Evolutionary conservation across 768 basidiomycete species (phyloP), one percentile per base, ranked within the genome.

Genomic region (Kockovaella imperatae): DNA sequence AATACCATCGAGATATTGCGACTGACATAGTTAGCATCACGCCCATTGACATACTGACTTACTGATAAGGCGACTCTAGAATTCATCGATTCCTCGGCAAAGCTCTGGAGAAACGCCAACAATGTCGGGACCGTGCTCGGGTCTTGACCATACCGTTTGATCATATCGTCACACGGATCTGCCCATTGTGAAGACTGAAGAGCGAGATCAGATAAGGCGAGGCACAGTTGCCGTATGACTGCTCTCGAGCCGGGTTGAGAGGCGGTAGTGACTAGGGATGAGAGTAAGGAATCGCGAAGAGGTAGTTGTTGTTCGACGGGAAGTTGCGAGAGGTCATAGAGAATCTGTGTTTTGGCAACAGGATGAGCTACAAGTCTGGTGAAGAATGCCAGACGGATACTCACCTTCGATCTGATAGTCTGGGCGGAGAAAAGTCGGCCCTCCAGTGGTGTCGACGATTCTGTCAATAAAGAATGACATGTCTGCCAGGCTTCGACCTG

Each of bases 401-500:
- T 57, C 53, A 87, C 95, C 78, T 99, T 99, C 41, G 85, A 77
- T 68, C 91, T 78, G 69, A 99, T 87, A 0, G 95, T 97, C 73
- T 99, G 95, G 0, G 93, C 90, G 7, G 90, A 91, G 64, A 99
- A 96, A 44, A 95, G 73, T 69, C 88, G 87, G 31, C 87, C 87
- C 45, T 87, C 78, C 26, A 75, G 68, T 2, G 87, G 85, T 3
- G 80, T 81, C 59, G 88, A 84, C 36, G 82, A 79, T 4, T 83
- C 81, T 54, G 83, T 80, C 56, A 99, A 80, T 60, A 99, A 80
- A 72, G 84, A 77, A 74, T 93, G 91, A 73, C 89, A 95, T 43
- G 86, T 87, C 59, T 83, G 79, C 95, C 95, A 99, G 60, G 95
- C 91, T 73, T 95, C 88, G 71, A 81, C 79, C 95, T 99, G 28